These are phyloP conservation scores for Trichophyton benhamiae DNA, from an alignment of 2,329 filamentous ascomycete species.

Conservation along the genomic window DNA sequence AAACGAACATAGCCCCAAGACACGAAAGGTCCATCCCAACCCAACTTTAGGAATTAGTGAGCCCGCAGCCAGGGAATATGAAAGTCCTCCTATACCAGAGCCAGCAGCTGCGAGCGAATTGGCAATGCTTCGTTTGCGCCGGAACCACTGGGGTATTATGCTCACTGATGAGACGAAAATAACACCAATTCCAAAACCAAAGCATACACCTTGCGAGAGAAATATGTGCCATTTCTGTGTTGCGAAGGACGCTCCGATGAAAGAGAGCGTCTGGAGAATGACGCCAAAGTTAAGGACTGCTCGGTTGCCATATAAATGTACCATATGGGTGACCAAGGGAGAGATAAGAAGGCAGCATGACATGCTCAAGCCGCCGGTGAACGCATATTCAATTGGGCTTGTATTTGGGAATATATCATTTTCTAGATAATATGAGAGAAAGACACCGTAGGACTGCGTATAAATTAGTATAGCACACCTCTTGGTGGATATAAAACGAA, in stretches of 20 bases:
- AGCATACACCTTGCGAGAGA: conserved; percentile 48
- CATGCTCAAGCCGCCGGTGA: conserved; percentile 49
- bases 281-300: conserved; percentile 45
- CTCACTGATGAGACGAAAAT: conserved; percentile 46
- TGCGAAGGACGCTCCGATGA: conserved; percentile 47
- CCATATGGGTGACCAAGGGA: conserved; percentile 43
- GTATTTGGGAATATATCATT: conserved; percentile 44
- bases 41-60: conserved; percentile 46
- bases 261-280: conserved; percentile 41
- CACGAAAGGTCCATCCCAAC: conserved; percentile 49
- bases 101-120: conserved; percentile 49
- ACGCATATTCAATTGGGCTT: conserved; percentile 45
- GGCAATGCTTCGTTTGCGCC: conserved; percentile 44
- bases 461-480: neutral
- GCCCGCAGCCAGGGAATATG: conserved; percentile 47
- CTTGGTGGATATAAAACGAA: neutral
- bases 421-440: conserved; percentile 47
- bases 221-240: conserved; percentile 48
- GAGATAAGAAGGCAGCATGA: conserved; percentile 46
- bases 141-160: conserved; percentile 52
- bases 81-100: conserved; percentile 47
- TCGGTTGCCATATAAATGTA: conserved; percentile 41
- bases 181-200: conserved; percentile 52
- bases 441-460: conserved; percentile 41
- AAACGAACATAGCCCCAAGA: conserved; percentile 46